Percentiles rank a stretch among this genome's conserved stretches.
These are phyloP conservation scores for Globisporangium polare DNA, from an alignment of 352 stramenopile species.

Conservation along the genomic window DNA sequence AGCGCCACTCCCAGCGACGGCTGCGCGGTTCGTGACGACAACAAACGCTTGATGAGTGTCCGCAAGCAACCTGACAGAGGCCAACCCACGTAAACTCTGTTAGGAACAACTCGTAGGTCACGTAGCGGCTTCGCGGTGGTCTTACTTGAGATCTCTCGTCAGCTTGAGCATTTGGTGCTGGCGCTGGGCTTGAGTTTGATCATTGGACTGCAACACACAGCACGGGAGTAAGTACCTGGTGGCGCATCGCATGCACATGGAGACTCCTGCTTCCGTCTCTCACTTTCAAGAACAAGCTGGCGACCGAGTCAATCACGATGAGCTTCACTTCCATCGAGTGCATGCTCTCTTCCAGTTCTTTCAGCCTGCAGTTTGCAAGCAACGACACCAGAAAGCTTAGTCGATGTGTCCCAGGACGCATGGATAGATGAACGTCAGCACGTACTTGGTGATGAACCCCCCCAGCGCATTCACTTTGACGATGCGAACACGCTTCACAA, in stretches of 20 bases:
- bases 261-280: neutral
- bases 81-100: neutral
- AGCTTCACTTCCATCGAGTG: slow-evolving; percentile 47
- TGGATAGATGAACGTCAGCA: neutral
- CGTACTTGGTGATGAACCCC: slow-evolving; percentile 40
- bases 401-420: neutral
- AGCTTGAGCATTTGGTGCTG: slow-evolving; percentile 48
- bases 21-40: slow-evolving; percentile 62
- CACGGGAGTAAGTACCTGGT: neutral
- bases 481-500: slow-evolving; percentile 44
- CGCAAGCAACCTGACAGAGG: slow-evolving; percentile 38
- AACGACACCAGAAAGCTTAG: neutral
- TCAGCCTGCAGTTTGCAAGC: slow-evolving; percentile 34
- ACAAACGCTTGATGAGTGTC: slow-evolving; percentile 65
- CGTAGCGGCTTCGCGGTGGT: neutral
- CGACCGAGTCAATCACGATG: slow-evolving; percentile 71
- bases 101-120: neutral
- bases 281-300: slow-evolving; percentile 60
- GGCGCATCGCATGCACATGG: neutral
- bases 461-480: slow-evolving; percentile 36
- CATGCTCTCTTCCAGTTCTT: slow-evolving; percentile 47
- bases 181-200: slow-evolving; percentile 34
- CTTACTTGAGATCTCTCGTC: slow-evolving; percentile 52
- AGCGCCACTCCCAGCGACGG: slow-evolving; percentile 32
- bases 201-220: slow-evolving; percentile 22